phyloP scores from a whole-genome alignment of 2,329 filamentous ascomycete species.

The Penicillium sp. region DNA sequence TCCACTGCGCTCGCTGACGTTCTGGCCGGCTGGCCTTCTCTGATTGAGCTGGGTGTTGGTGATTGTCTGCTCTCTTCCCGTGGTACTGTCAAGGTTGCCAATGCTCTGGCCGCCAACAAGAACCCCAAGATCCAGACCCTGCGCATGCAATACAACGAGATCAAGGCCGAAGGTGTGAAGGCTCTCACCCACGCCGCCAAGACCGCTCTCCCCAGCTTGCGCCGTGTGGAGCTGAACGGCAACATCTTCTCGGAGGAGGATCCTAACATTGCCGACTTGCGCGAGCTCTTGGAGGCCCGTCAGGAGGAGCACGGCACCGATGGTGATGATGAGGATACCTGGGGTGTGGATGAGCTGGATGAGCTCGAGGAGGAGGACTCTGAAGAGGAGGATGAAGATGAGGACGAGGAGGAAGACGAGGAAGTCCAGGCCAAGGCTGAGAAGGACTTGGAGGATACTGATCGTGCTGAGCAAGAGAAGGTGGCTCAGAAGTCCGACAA shows the following conservation, averaged over 20 bases:
- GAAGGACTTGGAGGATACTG: conserved; percentile 71
- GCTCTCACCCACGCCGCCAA: conserved; percentile 72
- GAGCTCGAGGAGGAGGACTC: conserved; percentile 79
- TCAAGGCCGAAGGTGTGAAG: conserved; percentile 76
- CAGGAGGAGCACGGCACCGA: conserved; percentile 71
- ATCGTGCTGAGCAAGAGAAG: conserved; percentile 63
- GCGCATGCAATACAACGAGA: conserved; percentile 92
- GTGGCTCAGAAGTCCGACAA: conserved; percentile 76
- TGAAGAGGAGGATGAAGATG: conserved; percentile 72
- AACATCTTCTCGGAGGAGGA: conserved; percentile 95
- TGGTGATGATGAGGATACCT: conserved; percentile 75
- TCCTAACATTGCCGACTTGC: conserved; percentile 69
- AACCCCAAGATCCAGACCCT: conserved; percentile 82
- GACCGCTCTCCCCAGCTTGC: conserved; percentile 73
- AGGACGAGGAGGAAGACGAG: conserved; percentile 71
- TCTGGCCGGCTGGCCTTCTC: conserved; percentile 72
- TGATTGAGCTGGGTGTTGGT: conserved; percentile 84
- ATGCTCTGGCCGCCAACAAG: conserved; percentile 73
- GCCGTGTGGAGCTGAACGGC: conserved; percentile 90
- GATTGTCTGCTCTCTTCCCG: conserved; percentile 84
- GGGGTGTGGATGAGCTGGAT: conserved; percentile 84
- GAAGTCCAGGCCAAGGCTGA: conserved; percentile 61
- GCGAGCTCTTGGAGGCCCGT: conserved; percentile 74
- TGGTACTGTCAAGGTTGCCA: conserved; percentile 75
- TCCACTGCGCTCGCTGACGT: conserved; percentile 79